phyloP scores from a whole-genome alignment of 305 asterid genomes.

The Coffea humblotiana region DNA sequence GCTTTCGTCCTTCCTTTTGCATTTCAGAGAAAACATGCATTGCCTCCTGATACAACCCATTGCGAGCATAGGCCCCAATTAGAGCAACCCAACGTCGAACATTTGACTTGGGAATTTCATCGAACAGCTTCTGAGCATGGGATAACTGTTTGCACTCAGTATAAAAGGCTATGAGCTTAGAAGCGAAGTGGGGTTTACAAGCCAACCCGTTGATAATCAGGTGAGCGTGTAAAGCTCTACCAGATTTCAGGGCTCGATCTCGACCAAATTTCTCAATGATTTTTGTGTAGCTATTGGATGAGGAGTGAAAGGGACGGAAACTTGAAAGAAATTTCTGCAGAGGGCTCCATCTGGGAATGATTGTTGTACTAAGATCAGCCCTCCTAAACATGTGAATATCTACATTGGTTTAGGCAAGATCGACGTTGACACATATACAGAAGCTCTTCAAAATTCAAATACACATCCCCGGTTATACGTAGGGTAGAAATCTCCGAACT shows the following conservation, averaged over 20 bases:
- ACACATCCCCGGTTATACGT: no score
- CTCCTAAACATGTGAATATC: neutral
- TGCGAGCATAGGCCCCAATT: conserved; percentile 52
- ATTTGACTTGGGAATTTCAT: conserved; percentile 51
- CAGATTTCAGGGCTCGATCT: conserved; percentile 35
- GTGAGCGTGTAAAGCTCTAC: conserved; percentile 56
- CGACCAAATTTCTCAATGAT: conserved; percentile 37
- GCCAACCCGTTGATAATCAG: conserved; percentile 47
- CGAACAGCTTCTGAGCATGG: conserved; percentile 61
- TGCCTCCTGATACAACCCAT: conserved; percentile 48
- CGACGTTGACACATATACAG: neutral
- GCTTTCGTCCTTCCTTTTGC: conserved; percentile 37
- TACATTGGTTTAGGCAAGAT: neutral
- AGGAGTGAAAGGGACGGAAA: conserved; percentile 13
- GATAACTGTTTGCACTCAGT: conserved; percentile 31
- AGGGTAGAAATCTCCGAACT: no score
- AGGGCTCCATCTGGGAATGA: neutral
- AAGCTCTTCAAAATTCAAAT: neutral
- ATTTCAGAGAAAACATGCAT: conserved; percentile 39
- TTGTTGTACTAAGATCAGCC: neutral
- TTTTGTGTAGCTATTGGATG: conserved; percentile 33
- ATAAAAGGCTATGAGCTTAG: conserved; percentile 51
- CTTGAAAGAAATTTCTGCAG: neutral
- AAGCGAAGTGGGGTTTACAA: conserved; percentile 34
- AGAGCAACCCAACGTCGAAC: conserved; percentile 50